Base-by-base conservation (phyloP, 139 green algal genomes). In the Haematococcus sp. region DNA sequence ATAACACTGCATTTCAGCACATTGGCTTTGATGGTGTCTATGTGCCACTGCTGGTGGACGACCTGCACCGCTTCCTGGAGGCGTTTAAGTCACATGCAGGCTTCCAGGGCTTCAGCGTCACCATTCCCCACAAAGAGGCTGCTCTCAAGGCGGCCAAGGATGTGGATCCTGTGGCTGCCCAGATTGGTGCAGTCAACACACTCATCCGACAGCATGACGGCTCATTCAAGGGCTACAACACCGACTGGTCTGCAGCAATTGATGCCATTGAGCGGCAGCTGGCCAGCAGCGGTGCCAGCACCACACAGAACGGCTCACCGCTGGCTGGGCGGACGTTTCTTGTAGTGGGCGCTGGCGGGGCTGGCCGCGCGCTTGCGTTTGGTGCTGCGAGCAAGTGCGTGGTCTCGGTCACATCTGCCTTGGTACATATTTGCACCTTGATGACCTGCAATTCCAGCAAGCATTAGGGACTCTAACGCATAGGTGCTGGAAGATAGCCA, bases 121-220 rank as follows among this genome's bases (percentile, higher is more conserved):
- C 95, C 59, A 98, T 98, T 49, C 95, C 95, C 0, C 95, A 98
- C 88, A 88, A 88, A 69, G 79, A 94, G 63, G 90, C 91, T n/a
- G 95, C 94, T 11, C 75, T 98, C 67, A 73, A 83, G 44, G 74
- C 49, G 20, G 90, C 89, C 11, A 49, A 81, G 0, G 72, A 88
- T 30, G 87, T 90, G 4, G 95, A 99, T 72, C 68, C 81, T 0
- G 84, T 95, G 16, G 92, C 93, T 0, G 55, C 63, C 3, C 74
- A 88, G 32, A 98, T 99, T 33, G 95, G 95, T 20, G 95, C 95
- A 2, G 89, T 91, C 56, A 99, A 99, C 88, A 99, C 95, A 20
- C 82, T 99, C 7, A 85, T 99, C 30, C 79, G 90, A 2, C 80
- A 87, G 69, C n/a, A 69, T 4, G 86, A 91, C 52, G 90, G 88